Evolutionary conservation across 2,329 filamentous ascomycete genomes (phyloP), one percentile per base, ranked within the genome.

Genomic region (Hypoxylon sp.): DNA sequence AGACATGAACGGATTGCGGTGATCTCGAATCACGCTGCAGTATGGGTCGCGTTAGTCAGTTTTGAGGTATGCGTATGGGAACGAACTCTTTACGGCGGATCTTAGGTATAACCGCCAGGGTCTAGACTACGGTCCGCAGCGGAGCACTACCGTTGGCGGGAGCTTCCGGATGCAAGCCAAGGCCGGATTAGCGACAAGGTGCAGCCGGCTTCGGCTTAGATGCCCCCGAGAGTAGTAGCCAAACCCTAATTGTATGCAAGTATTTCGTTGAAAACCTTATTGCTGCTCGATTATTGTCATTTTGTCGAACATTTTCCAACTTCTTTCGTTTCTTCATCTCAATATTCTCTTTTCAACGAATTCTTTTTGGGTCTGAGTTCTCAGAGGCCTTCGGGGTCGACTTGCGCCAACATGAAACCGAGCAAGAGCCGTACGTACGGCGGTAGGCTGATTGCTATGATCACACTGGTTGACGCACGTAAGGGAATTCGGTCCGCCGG

Each of bases 391-490:
- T 20, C 17, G 1, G 22, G 17, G 28, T 28, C 6, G 15, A 37
- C 1, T 20, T 39, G 8, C 15, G n/a, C 22, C 44, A 66, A 57
- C 10, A 67, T 67, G 64, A 64, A 64, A 46, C 50, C 57, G 47
- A 50, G 41, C n/a, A 64, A 64, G 41, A 64, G 51, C 55, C 54
- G 34, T 2, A 59, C 64, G 15, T 62, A 57, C 48, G 64, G 64
- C 50, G 56, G 53, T 17, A 57, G 43, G 58, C 67, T 75, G 30
- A 71, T 75, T 39, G 70, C 70, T 30, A 56, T 73, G 59, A 72
- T 75, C 49, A 75, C 73, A 3, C 59, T 75, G 7, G 70, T 75
- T 15, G 72, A 75, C 68, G 68, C 71, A 3, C 56, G 73, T 71
- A 72, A 75, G 71, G 74, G 74, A 22, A 17, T 2, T 11, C 70